phyloP scores from a whole-genome alignment of 176 grass and related monocot genomes.

The Oryza punctata region DNA sequence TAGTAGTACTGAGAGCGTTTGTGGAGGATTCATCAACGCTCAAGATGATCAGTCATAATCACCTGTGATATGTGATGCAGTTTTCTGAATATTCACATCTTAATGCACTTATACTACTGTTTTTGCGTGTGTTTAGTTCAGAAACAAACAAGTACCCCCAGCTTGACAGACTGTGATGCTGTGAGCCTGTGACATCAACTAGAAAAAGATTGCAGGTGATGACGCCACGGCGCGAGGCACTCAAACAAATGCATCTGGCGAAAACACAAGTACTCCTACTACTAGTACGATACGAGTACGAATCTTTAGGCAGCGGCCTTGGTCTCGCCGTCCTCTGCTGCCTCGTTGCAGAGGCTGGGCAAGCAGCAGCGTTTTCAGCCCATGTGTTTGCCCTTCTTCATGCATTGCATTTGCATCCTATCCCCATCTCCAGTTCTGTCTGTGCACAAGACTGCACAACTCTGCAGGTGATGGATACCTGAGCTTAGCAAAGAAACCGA shows the following conservation, averaged over 20 bases:
- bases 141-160: background rate
- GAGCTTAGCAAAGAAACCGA: background rate
- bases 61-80: background rate
- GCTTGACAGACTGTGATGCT: background rate
- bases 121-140: background rate
- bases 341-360: background rate
- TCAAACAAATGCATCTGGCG: background rate
- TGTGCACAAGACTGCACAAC: background rate
- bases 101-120: background rate
- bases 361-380: background rate
- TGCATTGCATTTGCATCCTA: background rate
- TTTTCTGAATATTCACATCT: background rate
- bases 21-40: background rate
- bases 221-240: background rate
- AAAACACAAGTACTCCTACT: background rate
- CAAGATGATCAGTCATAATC: background rate
- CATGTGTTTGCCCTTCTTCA: background rate
- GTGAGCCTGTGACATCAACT: background rate
- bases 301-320: constrained; percentile 11
- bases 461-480: background rate
- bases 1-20: background rate
- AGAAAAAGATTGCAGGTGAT: background rate
- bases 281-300: background rate
- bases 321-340: background rate
- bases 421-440: background rate